Conservation (phyloP, 768 basidiomycete species). For the Lactarius evosmus region DNA sequence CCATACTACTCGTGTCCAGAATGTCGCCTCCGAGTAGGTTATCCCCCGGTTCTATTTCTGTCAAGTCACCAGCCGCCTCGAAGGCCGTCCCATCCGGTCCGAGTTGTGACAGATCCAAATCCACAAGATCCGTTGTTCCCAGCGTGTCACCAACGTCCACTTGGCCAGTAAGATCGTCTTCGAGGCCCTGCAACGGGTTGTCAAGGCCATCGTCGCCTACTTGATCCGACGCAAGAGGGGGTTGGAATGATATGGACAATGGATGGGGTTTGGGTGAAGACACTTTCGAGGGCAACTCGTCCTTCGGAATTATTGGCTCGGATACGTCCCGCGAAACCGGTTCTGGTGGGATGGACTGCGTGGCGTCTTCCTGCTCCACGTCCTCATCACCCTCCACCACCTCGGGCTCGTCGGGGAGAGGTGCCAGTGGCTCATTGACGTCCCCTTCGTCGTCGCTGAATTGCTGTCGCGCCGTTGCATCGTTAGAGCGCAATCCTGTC, state of each 20-base stretch:
- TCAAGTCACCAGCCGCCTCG: conserved; percentile 51
- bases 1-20: conserved; percentile 49
- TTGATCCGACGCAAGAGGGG: conserved; percentile 39
- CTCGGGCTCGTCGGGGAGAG: conserved; percentile 75
- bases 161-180: conserved; percentile 43
- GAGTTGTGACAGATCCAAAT: conserved; percentile 60
- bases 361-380: conserved; percentile 62
- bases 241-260: conserved; percentile 51
- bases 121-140: conserved; percentile 41
- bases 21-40: conserved; percentile 55
- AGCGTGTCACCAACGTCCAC: conserved; percentile 30
- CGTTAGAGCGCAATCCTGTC: conserved; percentile 8
- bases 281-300: conserved; percentile 56
- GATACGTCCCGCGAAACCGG: conserved; percentile 38
- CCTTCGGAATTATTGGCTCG: conserved; percentile 39
- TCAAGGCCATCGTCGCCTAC: conserved; percentile 38
- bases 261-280: conserved; percentile 67
- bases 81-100: conserved; percentile 63
- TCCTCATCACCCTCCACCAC: conserved; percentile 75
- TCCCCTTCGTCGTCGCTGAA: conserved; percentile 86
- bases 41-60: conserved; percentile 53
- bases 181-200: conserved; percentile 55
- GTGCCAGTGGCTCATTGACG: conserved; percentile 74
- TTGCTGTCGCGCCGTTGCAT: conserved; percentile 47
- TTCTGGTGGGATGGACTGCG: conserved; percentile 42